Base-by-base conservation (phyloP, 305 asterid genomes). In the Plantago rigida region DNA sequence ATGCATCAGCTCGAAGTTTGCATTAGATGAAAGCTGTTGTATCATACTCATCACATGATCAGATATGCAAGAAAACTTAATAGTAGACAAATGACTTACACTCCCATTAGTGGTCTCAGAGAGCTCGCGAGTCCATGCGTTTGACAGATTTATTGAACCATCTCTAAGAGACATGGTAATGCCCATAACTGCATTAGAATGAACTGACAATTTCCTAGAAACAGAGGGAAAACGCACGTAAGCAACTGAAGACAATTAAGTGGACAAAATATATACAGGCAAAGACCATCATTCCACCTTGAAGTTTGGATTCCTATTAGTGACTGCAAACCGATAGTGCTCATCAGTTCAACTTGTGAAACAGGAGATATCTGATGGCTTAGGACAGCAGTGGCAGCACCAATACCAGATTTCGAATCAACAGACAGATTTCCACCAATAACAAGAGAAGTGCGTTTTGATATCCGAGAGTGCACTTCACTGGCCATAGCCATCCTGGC, bases 401-500 rank as follows among this genome's bases (percentile, higher is more conserved):
- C 97, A 56, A 82, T 91, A 54, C 97, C 99, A 15, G 87, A 72
- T 70, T 73, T 69, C 41, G 78, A 78, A 67, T 75, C 70, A 65
- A 84, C 96, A 8, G 84, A 92, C 79, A 89, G 67, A 77, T 79
- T 89, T 73, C 99, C 97, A 31, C 95, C 96, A 54, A 92, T 56
- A 54, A 80, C 75, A 71, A 92, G 83, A 72, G 77, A 77, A 74
- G 73, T 80, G 59, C 49, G 67, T 77, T 89, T 78, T n/a, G 97
- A 89, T 74, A 89, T 49, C 69, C 79, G 85, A 56, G 97, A 84
- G 47, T 87, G 94, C 62, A 84, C 77, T 82, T 89, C 89, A 79
- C 87, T 92, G 42, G 89, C 87, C 96, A 92, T 85, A 66, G 76
- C 87, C 97, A 93, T 87, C 78, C 99, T 93, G 85, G 42, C 71